Percentiles rank a stretch among this genome's conserved stretches.
Evolutionary conservation across 192 early-diverging fungal genomes (phyloP).

Genomic region (Coemansia brasiliensis): DNA sequence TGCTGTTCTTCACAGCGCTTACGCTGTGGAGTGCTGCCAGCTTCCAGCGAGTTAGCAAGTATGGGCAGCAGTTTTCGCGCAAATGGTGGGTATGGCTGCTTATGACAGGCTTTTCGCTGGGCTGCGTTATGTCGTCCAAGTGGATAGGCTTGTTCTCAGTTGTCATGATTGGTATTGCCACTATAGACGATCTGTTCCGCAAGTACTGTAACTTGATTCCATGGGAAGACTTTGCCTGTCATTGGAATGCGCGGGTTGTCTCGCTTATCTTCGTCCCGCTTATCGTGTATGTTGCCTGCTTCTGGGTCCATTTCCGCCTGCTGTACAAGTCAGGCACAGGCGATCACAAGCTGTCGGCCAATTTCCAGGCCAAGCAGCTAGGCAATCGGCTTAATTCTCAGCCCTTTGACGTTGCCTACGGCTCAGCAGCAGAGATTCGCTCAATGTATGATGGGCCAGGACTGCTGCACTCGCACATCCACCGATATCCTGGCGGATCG

Average conservation of each 20-base stretch:
- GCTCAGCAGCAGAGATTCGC: conserved; percentile 31
- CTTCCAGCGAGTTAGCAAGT: conserved; percentile 58
- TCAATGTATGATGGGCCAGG: conserved; percentile 35
- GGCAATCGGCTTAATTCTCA: conserved; percentile 69
- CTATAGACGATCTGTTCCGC: conserved; percentile 87
- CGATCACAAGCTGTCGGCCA: conserved; percentile 87
- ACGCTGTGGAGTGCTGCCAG: conserved; percentile 58
- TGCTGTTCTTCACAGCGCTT: conserved; percentile 69
- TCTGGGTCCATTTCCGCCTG: conserved; percentile 90
- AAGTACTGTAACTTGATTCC: conserved; percentile 72
- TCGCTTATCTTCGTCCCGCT: conserved; percentile 83
- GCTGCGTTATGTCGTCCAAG: conserved; percentile 72
- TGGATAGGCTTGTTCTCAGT: conserved; percentile 96
- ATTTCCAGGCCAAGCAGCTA: conserved; percentile 80
- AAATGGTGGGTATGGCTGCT: conserved; percentile 69
- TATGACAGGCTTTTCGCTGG: conserved; percentile 68
- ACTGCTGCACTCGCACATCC: conserved; percentile 65
- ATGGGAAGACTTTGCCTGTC: conserved; percentile 65
- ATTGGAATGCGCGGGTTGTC: conserved; percentile 83
- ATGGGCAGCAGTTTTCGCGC: conserved; percentile 60
- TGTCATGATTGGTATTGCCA: conserved; percentile 86
- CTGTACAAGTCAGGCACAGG: conserved; percentile 82
- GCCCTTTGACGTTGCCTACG: conserved; percentile 44
- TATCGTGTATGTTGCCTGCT: conserved; percentile 78
- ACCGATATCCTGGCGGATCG: conserved; percentile 64